A percentile compares a stretch with the other conserved stretches of the same genome.
Evolutionary conservation across 768 basidiomycete species (phyloP).

Genomic region (Boletellus ananas): DNA sequence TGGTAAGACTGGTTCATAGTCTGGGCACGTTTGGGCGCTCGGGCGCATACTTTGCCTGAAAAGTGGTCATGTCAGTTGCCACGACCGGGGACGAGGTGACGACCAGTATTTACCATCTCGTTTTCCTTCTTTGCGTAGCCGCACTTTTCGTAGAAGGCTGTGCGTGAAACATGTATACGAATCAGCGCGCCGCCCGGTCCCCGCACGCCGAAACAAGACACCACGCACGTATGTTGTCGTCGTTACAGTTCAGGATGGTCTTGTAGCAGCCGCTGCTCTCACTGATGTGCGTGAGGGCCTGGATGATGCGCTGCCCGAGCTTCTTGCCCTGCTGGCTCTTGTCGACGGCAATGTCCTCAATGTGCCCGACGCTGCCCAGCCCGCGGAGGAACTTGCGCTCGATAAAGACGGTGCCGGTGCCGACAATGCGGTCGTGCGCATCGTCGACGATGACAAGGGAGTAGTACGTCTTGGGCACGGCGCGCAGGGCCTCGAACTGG

Average conservation of each 20-base stretch:
- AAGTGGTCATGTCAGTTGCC: constrained; percentile 3
- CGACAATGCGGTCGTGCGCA: constrained; percentile 74
- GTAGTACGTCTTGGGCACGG: constrained; percentile 68
- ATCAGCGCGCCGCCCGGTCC: constrained; percentile 12
- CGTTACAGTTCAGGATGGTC: constrained; percentile 94
- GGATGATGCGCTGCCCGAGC: constrained; percentile 82
- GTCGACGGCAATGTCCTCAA: constrained; percentile 96
- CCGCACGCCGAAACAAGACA: neutral
- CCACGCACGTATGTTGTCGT: constrained; percentile 84
- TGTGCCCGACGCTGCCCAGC: constrained; percentile 87
- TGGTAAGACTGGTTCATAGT: constrained; percentile 10
- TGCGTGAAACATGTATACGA: constrained; percentile 1
- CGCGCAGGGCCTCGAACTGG: constrained; percentile 62
- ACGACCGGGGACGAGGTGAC: neutral
- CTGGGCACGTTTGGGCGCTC: constrained; percentile 25
- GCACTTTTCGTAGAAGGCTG: constrained; percentile 97
- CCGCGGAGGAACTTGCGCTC: constrained; percentile 93
- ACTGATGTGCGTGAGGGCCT: constrained; percentile 80
- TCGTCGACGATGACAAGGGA: constrained; percentile 80
- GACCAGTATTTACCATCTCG: constrained; percentile 67
- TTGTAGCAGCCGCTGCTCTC: constrained; percentile 86
- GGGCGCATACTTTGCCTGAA: constrained; percentile 58
- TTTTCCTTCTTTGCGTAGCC: constrained; percentile 87
- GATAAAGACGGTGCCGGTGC: constrained; percentile 76
- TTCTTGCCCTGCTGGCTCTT: constrained; percentile 87